Evolutionary conservation across 441 rosid genomes (phyloP), one percentile per base, ranked within the genome.

Genomic region (Populus hybrid): DNA sequence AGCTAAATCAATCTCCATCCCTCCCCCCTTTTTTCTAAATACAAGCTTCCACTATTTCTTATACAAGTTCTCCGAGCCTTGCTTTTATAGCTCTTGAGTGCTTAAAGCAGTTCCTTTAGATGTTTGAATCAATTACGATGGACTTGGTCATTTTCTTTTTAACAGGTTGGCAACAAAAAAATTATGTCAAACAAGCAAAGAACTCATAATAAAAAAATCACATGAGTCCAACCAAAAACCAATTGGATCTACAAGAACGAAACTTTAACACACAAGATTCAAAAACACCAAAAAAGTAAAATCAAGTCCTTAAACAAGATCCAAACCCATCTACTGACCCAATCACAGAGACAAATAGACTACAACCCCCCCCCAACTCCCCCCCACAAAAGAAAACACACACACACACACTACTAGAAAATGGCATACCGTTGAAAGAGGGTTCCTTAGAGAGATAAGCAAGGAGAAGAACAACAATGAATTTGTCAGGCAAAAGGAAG

Each of bases 161-260:
- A 30, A 30, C 32, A 3, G 32, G 32, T 30, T 30, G 32, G 32
- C 32, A 30, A 30, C 32, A 30, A 30, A 30, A 30, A 30, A 30
- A 30, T 30, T 30, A 30, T 3, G 32, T 30, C 32, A 30, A 50
- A 20, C 79, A 70, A 70, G 21, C 40, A 42, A 30, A 30, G 32
- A 30, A 30, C 32, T 30, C 32, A 30, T 30, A 30, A 30, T 30
- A 30, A 30, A 30, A 30, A 30, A 30, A 30, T 30, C 32, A 30
- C 32, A 2, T 28, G 32, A 30, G 32, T 30, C 32, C 75, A 75
- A 54, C 72, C 23, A 5, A 59, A 73, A 77, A 64, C 72, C 67
- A 71, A 67, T 59, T 82, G 81, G 90, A 87, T 87, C 90, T 78
- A 82, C 78, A 81, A 54, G 65, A 67, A 57, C 36, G 63, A 72